Evolutionary conservation across 75 land plant genomes (phyloP).

Genomic region (Selaginella tamariscina): DNA sequence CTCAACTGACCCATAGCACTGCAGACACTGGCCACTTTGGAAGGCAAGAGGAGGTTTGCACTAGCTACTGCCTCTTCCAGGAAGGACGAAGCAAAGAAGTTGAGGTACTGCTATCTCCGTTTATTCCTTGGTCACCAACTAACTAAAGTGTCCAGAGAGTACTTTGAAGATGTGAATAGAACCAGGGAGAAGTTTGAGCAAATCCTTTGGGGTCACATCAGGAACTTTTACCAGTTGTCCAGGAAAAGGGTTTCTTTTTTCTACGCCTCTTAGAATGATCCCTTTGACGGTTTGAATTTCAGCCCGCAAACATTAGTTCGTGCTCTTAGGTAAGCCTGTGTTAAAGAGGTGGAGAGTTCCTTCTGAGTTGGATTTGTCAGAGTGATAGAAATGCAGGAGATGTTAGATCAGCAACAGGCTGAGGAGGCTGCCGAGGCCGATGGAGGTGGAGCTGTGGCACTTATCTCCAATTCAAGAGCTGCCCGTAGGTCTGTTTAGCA

Average conservation of each 20-base stretch:
- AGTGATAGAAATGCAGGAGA: slow-evolving; percentile 98
- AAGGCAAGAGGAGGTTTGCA: slow-evolving; percentile 94
- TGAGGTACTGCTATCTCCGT: slow-evolving; percentile 39
- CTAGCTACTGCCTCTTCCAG: slow-evolving; percentile 92
- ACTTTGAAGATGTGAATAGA: slow-evolving; percentile 88
- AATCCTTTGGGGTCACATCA: slow-evolving; percentile 75
- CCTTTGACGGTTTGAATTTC: slow-evolving; percentile 22
- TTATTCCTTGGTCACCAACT: not conserved
- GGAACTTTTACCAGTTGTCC: slow-evolving; percentile 71
- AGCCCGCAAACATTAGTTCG: slow-evolving; percentile 97
- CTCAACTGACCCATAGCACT: not conserved
- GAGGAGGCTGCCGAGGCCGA: slow-evolving; percentile 99
- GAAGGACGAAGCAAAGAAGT: slow-evolving; percentile 77
- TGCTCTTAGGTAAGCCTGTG: slow-evolving; percentile 68
- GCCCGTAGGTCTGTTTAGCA: slow-evolving; percentile 17
- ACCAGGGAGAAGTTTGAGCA: slow-evolving; percentile 97
- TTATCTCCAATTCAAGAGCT: slow-evolving; percentile 40
- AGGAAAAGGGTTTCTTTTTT: slow-evolving; percentile 55
- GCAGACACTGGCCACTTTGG: slow-evolving; percentile 80
- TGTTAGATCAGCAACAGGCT: slow-evolving; percentile 90
- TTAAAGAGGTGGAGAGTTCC: too few relatives aligned
- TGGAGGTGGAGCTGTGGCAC: slow-evolving; percentile 72
- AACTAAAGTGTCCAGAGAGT: slow-evolving; percentile 71
- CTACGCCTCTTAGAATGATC: not conserved
- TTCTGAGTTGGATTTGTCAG: slow-evolving; percentile 36